Evolutionary conservation across 2,329 filamentous ascomycete genomes (phyloP).

Genomic region (Nigrograna mackinnonii): DNA sequence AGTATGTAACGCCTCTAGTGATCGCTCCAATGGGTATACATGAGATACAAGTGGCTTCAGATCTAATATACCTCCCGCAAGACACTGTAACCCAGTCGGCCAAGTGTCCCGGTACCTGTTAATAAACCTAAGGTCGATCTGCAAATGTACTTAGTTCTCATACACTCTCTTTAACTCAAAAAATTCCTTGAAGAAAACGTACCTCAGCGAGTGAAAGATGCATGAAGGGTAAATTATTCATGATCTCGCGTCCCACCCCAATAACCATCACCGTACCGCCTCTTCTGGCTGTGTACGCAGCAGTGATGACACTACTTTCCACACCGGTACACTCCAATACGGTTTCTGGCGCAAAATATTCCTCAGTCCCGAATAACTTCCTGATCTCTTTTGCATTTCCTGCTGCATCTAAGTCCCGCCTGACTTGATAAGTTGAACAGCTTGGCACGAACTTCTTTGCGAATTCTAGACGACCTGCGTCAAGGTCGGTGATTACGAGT

Average conservation of each 20-base stretch:
- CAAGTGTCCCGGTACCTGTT: conserved; percentile 73
- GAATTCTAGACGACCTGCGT: conserved; percentile 59
- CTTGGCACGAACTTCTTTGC: conserved; percentile 61
- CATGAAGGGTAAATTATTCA: conserved; percentile 71
- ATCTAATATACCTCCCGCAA: conserved; percentile 64
- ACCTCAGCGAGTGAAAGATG: conserved; percentile 65
- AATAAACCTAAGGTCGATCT: conserved; percentile 72
- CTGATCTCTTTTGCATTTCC: conserved; percentile 58
- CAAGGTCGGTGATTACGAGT: conserved; percentile 66
- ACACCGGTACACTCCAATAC: conserved; percentile 70
- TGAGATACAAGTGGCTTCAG: conserved; percentile 67
- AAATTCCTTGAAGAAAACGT: conserved; percentile 3
- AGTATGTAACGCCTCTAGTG: conserved; percentile 60
- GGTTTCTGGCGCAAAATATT: conserved; percentile 61
- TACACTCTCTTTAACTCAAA: not conserved
- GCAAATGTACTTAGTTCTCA: not conserved
- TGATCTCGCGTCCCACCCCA: conserved; percentile 63
- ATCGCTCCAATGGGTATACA: conserved; percentile 64
- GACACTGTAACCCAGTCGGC: conserved; percentile 65
- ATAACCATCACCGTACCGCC: conserved; percentile 67
- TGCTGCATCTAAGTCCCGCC: conserved; percentile 48
- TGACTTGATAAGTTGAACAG: conserved; percentile 59
- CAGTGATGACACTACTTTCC: conserved; percentile 65
- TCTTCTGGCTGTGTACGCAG: conserved; percentile 59
- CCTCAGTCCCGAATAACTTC: conserved; percentile 56